Base-by-base conservation (phyloP, 768 basidiomycete species). In the Amanita rubescens region DNA sequence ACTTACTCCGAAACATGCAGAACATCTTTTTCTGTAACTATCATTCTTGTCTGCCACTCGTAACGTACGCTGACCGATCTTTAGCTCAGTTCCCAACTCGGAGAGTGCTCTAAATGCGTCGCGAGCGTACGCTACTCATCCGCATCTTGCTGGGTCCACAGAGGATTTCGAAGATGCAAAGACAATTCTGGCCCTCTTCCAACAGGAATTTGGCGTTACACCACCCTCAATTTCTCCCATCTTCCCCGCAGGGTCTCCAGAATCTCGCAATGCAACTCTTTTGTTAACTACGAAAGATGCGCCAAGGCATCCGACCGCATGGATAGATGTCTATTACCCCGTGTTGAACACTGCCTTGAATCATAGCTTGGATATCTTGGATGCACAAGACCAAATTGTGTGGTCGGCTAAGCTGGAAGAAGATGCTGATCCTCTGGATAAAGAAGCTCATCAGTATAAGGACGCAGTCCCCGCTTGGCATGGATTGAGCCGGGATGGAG, bases 281-380 rank as follows among this genome's bases (percentile, higher is more conserved):
- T 65, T 67, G 17, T 70, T 81, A 38, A 78, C 80, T 0, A 68
- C 69, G 19, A 61, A 68, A 6, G 64, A 72, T 24, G 71, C 70
- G 4, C 69, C 76, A 35, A 67, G 60, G 27, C 67, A 65, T 22
- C 85, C 87, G 2, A 76, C 71, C 0, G 88, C 85, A 53, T 93
- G 90, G 90, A 82, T 92, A 55, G 89, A 92, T 59, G 76, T 78
- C 34, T 96, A 98, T 67, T 95, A 87, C 67, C 93, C 94, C 1
- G 75, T 93, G 38, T 70, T 95, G 71, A 91, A 95, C 67, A 86
- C 81, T 0, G 82, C 90, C 1, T 71, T 85, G 6, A 79, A 85
- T 50, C 79, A 82, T 47, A 78, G 76, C 55, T 68, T 94, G 10
- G 77, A 85, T 45, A 81, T 94, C 19, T 67, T 90, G 41, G 78